A percentile compares a stretch with the other conserved stretches of the same genome.
These are phyloP conservation scores for Fragilariopsis cylindrus DNA, from an alignment of 108 stramenopile species.

Conservation along the genomic window DNA sequence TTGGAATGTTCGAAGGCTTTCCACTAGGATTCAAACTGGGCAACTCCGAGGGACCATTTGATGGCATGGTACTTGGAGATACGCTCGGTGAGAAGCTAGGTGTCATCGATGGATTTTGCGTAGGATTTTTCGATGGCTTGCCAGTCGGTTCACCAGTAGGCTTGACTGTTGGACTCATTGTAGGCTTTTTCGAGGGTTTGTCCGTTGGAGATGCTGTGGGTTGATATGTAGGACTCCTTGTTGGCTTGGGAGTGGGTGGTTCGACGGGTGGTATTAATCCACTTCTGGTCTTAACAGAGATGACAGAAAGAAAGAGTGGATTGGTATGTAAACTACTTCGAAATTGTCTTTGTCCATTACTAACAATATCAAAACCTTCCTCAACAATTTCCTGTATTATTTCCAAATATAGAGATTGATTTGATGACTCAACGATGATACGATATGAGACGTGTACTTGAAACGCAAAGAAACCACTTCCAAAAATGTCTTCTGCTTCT, in stretches of 20 bases:
- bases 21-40: background rate
- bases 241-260: constrained; percentile 1
- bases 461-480: constrained; percentile 19
- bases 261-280: constrained; percentile 7
- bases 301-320: constrained; percentile 12
- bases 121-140: background rate
- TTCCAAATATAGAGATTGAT: constrained; percentile 12
- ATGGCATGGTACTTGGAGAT: constrained; percentile 2
- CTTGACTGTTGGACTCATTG: background rate
- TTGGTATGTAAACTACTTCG: constrained; percentile 10
- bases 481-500: constrained; percentile 32
- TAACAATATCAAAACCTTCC: constrained; percentile 17
- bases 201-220: background rate
- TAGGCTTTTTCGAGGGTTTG: constrained; percentile 8
- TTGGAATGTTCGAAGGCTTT: background rate
- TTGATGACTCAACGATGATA: constrained; percentile 11
- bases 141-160: constrained; percentile 1
- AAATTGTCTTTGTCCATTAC: constrained; percentile 22
- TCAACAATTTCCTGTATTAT: constrained; percentile 14
- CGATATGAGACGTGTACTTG: constrained; percentile 27
- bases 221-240: background rate
- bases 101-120: background rate
- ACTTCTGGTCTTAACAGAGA: constrained; percentile 19
- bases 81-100: background rate
- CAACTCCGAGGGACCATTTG: background rate